These are phyloP conservation scores for Claviceps quebecensis DNA, from an alignment of 2,329 filamentous ascomycete genomes.

Conservation along the genomic window DNA sequence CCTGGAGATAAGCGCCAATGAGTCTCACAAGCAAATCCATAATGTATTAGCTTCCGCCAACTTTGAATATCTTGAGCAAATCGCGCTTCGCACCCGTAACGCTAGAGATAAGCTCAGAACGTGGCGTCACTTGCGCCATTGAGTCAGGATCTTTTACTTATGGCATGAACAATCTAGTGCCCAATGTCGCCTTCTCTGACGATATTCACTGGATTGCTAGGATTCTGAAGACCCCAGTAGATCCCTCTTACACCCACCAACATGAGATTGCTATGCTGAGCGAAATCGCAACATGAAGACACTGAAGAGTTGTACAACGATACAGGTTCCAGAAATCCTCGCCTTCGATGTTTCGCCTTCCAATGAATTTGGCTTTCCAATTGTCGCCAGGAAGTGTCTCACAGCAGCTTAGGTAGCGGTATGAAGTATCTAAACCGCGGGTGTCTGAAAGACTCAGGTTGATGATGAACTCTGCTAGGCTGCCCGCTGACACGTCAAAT, in stretches of 20 bases:
- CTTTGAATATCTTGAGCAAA: constrained; percentile 3
- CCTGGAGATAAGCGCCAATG: neutral
- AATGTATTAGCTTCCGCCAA: neutral
- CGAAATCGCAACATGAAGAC: constrained; percentile 6
- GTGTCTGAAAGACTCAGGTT: too few species aligned
- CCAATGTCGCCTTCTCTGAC: constrained; percentile 4
- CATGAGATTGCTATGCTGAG: constrained; percentile 6
- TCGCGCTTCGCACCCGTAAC: constrained; percentile 4
- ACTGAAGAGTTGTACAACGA: constrained; percentile 2
- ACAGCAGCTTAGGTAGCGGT: neutral
- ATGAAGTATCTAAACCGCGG: too few species aligned
- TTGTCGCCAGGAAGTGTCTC: neutral
- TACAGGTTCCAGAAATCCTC: constrained; percentile 2
- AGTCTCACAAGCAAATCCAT: constrained; percentile 2
- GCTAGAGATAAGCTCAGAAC: neutral
- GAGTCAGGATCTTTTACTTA: constrained; percentile 8
- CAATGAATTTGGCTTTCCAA: constrained; percentile 6
- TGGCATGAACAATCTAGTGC: constrained; percentile 5
- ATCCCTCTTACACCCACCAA: constrained; percentile 1
- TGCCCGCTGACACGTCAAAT: neutral
- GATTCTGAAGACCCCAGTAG: neutral
- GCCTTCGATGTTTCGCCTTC: constrained; percentile 3
- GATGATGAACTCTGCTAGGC: neutral
- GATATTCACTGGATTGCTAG: constrained; percentile 5
- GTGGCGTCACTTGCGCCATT: constrained; percentile 1